Evolutionary conservation across 495 filamentous ascomycete species (phyloP).

Genomic region (Tricharina praecox): DNA sequence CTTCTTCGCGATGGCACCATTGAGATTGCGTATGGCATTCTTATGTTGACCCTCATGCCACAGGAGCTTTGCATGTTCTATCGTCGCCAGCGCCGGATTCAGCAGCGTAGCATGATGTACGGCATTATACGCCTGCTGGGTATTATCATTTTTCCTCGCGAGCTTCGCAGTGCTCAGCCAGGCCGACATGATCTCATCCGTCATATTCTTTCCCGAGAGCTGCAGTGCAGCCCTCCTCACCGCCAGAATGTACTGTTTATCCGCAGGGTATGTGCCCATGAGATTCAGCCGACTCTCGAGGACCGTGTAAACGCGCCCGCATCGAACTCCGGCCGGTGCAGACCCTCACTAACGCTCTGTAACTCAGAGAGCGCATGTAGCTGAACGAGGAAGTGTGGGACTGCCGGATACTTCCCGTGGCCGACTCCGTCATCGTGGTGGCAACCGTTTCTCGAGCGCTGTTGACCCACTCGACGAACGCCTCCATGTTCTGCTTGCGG

Average conservation of each 20-base stretch:
- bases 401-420: slow-evolving; percentile 59
- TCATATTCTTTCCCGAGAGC: slow-evolving; percentile 33
- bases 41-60: slow-evolving; percentile 90
- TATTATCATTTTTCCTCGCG: slow-evolving; percentile 66
- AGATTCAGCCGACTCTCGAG: slow-evolving; percentile 52
- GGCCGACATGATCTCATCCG: slow-evolving; percentile 57
- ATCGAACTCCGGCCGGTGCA: slow-evolving; percentile 27
- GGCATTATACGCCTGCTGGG: slow-evolving; percentile 76
- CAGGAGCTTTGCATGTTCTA: slow-evolving; percentile 83
- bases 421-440: slow-evolving; percentile 51
- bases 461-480: slow-evolving; percentile 43
- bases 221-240: slow-evolving; percentile 75
- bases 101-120: slow-evolving; percentile 75
- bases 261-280: slow-evolving; percentile 65
- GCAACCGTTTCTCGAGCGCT: slow-evolving; percentile 53
- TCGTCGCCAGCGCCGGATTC: slow-evolving; percentile 66
- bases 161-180: slow-evolving; percentile 79
- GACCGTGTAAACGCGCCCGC: slow-evolving; percentile 15
- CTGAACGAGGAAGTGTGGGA: slow-evolving; percentile 68
- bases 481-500: slow-evolving; percentile 34
- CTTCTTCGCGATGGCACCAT: slow-evolving; percentile 64
- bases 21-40: slow-evolving; percentile 80
- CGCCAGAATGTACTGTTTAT: slow-evolving; percentile 90
- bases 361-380: slow-evolving; percentile 78
- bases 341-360: slow-evolving; percentile 37